Evolutionary conservation across 768 basidiomycete genomes (phyloP).

Genomic region (Boletus fagicola): DNA sequence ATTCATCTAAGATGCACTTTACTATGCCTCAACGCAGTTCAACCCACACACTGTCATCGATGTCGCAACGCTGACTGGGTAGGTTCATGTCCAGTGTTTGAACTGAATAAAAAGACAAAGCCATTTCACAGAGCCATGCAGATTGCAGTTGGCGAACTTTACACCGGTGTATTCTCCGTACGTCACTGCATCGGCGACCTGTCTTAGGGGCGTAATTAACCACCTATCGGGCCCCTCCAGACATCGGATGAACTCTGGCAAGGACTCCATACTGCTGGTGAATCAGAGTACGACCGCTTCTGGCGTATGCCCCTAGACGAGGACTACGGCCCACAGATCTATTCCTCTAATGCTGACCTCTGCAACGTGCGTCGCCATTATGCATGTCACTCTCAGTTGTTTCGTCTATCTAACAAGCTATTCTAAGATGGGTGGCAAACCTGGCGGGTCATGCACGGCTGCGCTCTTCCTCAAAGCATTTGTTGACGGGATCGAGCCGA

Average conservation of each 20-base stretch:
- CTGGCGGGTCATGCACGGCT: constrained; percentile 75
- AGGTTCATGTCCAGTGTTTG: constrained; percentile 12
- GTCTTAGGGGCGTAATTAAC: neutral
- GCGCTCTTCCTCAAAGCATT: constrained; percentile 86
- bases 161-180: constrained; percentile 77
- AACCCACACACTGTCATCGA: constrained; percentile 83
- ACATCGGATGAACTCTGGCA: constrained; percentile 76
- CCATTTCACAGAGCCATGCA: constrained; percentile 55
- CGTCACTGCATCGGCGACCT: constrained; percentile 13
- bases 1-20: constrained; percentile 62
- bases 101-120: neutral
- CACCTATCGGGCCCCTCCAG: constrained; percentile 32
- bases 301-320: constrained; percentile 91
- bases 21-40: constrained; percentile 74
- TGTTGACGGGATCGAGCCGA: constrained; percentile 68
- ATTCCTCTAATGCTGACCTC: constrained; percentile 75
- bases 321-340: constrained; percentile 74
- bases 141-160: constrained; percentile 73
- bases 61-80: constrained; percentile 86
- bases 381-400: neutral
- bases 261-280: constrained; percentile 64
- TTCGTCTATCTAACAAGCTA: constrained; percentile 2
- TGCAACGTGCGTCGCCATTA: constrained; percentile 47
- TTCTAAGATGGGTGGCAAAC: constrained; percentile 63
- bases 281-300: constrained; percentile 75